Percentiles rank a stretch among this genome's conserved stretches.
These are phyloP conservation scores for Epichloe uncinata DNA, from an alignment of 2,329 filamentous ascomycete genomes.

Conservation along the genomic window DNA sequence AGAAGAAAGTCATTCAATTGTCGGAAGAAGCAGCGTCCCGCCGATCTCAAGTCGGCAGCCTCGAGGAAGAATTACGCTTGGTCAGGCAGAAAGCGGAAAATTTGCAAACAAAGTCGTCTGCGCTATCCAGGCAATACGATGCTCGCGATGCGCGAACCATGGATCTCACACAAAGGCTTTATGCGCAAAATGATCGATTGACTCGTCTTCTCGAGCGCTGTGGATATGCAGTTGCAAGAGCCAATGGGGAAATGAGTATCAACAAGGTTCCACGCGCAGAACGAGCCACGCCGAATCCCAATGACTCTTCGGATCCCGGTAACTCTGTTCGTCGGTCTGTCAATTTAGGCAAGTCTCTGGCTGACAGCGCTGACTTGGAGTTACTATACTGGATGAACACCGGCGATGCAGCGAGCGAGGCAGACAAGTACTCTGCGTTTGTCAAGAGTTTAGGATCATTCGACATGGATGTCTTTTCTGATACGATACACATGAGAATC, in stretches of 20 bases:
- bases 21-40: conserved; percentile 58
- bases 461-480: conserved; percentile 71
- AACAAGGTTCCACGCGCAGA: conserved; percentile 55
- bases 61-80: conserved; percentile 62
- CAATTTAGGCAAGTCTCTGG: conserved; percentile 38
- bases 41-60: conserved; percentile 60
- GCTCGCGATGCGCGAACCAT: conserved; percentile 60
- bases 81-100: conserved; percentile 51
- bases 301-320: conserved; percentile 43
- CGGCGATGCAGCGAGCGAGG: conserved; percentile 50
- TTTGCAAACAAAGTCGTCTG: conserved; percentile 37
- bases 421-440: conserved; percentile 61
- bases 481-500: conserved; percentile 75
- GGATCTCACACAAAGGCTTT: conserved; percentile 73
- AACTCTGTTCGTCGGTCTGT: conserved; percentile 41
- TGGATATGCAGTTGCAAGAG: conserved; percentile 67
- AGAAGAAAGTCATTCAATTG: conserved; percentile 53
- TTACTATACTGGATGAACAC: conserved; percentile 74
- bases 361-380: conserved; percentile 54
- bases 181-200: conserved; percentile 74
- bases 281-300: conserved; percentile 38
- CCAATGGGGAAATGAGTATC: conserved; percentile 59
- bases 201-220: conserved; percentile 72
- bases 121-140: conserved; percentile 46
- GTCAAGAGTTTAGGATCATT: conserved; percentile 63